phyloP scores from a whole-genome alignment of 2,329 filamentous ascomycete species.

The Keithomyces neogunnii region DNA sequence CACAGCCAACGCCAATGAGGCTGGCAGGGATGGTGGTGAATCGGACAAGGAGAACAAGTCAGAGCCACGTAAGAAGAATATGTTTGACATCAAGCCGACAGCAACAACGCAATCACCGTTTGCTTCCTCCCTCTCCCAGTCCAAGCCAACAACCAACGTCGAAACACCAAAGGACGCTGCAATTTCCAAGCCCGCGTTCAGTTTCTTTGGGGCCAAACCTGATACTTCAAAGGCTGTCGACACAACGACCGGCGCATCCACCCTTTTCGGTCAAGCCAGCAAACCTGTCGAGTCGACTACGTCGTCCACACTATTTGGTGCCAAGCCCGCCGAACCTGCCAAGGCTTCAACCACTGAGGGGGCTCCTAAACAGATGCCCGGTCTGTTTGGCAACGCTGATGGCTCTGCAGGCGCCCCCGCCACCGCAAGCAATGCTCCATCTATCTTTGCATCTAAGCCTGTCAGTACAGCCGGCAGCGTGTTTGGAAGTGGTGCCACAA shows the following conservation, averaged over 20 bases:
- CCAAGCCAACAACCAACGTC: conserved; percentile 19
- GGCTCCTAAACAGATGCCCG: conserved; percentile 10
- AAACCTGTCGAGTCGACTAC: conserved; percentile 10
- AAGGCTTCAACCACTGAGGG: conserved; percentile 14
- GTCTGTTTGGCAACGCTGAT: conserved; percentile 8
- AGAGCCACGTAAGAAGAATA: conserved; percentile 23
- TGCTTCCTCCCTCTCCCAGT: conserved; percentile 22
- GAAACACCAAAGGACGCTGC: conserved; percentile 20
- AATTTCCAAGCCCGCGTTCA: conserved; percentile 15
- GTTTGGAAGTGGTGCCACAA: conserved; percentile 8
- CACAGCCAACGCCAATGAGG: conserved; percentile 15
- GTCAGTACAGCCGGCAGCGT: conserved; percentile 7
- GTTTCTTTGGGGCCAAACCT: conserved; percentile 19
- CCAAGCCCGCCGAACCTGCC: conserved; percentile 20
- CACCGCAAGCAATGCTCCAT: neutral
- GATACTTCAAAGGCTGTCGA: conserved; percentile 16
- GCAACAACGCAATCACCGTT: conserved; percentile 20
- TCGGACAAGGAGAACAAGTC: conserved; percentile 38
- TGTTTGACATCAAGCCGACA: conserved; percentile 22
- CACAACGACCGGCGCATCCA: conserved; percentile 29
- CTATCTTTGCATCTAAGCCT: conserved; percentile 19
- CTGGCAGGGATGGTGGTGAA: conserved; percentile 27
- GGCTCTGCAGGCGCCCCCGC: conserved; percentile 8
- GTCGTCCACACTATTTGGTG: conserved; percentile 24
- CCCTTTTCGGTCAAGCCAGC: conserved; percentile 10